Evolutionary conservation across 148 eudicot species (phyloP).

Genomic region (Amaranthus palmeri): DNA sequence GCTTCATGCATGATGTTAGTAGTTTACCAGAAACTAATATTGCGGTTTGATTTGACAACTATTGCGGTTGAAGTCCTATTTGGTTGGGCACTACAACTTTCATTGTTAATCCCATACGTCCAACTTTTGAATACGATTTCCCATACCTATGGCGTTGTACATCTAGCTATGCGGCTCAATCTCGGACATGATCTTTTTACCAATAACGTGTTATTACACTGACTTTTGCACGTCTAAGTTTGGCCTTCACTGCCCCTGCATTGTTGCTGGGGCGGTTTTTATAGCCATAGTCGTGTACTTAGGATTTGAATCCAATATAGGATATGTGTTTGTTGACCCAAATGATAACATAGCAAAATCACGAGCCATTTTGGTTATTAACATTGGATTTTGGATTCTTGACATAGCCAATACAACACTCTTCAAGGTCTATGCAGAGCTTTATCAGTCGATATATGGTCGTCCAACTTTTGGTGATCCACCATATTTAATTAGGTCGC

Average conservation of each 20-base stretch:
- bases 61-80: slow-evolving; percentile 50
- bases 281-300: slow-evolving; percentile 13
- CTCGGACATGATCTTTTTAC: slow-evolving; percentile 45
- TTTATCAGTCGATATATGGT: slow-evolving; percentile 37
- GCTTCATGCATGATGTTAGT: too few species aligned
- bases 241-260: slow-evolving; percentile 47
- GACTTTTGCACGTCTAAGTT: slow-evolving; percentile 40
- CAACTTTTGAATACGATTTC: slow-evolving; percentile 44
- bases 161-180: slow-evolving; percentile 53
- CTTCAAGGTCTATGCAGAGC: slow-evolving; percentile 50
- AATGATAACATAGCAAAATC: slow-evolving; percentile 22
- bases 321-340: slow-evolving; percentile 31
- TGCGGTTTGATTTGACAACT: slow-evolving; percentile 23
- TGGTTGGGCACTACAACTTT: slow-evolving; percentile 52
- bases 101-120: slow-evolving; percentile 46
- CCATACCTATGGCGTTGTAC: slow-evolving; percentile 36
- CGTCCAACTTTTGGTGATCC: neutral
- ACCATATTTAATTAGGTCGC: too few species aligned
- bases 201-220: slow-evolving; percentile 36
- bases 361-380: slow-evolving; percentile 35
- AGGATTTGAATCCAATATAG: slow-evolving; percentile 45
- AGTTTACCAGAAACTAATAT: too few species aligned
- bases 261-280: slow-evolving; percentile 37
- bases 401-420: slow-evolving; percentile 48
- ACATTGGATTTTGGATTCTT: slow-evolving; percentile 47